Conservation (phyloP, 2,329 filamentous ascomycete genomes). For the Aulographum hederae region DNA sequence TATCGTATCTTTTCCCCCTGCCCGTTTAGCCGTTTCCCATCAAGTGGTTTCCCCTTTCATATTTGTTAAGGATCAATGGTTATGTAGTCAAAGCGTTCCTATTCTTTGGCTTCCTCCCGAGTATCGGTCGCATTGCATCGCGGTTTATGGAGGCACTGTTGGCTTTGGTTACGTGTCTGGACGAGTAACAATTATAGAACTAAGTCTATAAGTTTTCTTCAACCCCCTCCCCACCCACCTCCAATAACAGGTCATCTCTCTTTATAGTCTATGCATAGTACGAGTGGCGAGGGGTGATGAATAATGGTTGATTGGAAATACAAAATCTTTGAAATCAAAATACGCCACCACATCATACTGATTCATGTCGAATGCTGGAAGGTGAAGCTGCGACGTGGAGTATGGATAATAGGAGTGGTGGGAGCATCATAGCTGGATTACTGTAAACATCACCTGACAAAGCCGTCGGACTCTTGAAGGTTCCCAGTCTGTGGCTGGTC, state of each 20-base stretch:
- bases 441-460: no score
- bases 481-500: no score
- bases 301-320: no score
- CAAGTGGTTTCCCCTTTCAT: background rate
- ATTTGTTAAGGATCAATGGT: background rate
- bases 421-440: no score
- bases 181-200: background rate
- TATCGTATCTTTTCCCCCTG: background rate
- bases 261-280: background rate
- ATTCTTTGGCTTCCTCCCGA: no score
- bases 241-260: conserved; percentile 1
- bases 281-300: no score
- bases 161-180: background rate
- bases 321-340: no score
- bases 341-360: no score
- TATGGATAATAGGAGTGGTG: no score
- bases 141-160: background rate
- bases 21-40: conserved; percentile 17
- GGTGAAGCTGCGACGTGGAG: no score
- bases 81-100: background rate
- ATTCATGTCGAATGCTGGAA: no score
- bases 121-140: background rate
- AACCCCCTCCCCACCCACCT: background rate
- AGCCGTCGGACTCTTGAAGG: no score
- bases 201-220: background rate